phyloP scores from a whole-genome alignment of 768 basidiomycete genomes.

The Gautieria morchelliformis region DNA sequence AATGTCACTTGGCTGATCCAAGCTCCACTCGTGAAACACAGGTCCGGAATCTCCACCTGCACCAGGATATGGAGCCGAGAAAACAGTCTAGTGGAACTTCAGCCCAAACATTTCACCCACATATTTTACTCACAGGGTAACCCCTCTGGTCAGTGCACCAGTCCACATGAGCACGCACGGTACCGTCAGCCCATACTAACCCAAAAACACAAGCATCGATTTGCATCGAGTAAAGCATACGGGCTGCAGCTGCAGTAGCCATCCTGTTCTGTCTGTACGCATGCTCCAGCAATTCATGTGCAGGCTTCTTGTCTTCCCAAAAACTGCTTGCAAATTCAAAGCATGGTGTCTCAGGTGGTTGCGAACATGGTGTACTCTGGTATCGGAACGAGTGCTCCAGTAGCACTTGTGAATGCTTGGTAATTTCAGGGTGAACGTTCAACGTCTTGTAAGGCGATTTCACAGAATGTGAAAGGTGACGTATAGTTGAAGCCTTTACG shows the following conservation, averaged over 20 bases:
- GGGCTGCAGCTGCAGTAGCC: conserved; percentile 38
- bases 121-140: conserved; percentile 25
- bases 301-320: conserved; percentile 54
- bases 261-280: conserved; percentile 53
- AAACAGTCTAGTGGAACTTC: conserved; percentile 27
- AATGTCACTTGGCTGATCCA: conserved; percentile 36
- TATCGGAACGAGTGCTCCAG: conserved; percentile 39
- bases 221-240: conserved; percentile 40
- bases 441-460: conserved; percentile 40
- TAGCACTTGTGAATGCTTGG: conserved; percentile 27
- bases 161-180: conserved; percentile 45
- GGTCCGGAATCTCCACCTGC: conserved; percentile 11
- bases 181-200: conserved; percentile 43
- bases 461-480: conserved; percentile 32
- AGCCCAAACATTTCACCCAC: not conserved
- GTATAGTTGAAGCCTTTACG: conserved; percentile 30
- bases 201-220: conserved; percentile 41
- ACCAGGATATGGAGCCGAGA: conserved; percentile 39
- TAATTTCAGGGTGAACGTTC: conserved; percentile 28
- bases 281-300: conserved; percentile 37
- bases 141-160: conserved; percentile 34
- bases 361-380: conserved; percentile 40
- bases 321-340: conserved; percentile 48
- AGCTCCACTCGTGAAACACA: conserved; percentile 39
- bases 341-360: conserved; percentile 34